phyloP scores from a whole-genome alignment of 2,329 filamentous ascomycete species.

The Venturia aucupariae region DNA sequence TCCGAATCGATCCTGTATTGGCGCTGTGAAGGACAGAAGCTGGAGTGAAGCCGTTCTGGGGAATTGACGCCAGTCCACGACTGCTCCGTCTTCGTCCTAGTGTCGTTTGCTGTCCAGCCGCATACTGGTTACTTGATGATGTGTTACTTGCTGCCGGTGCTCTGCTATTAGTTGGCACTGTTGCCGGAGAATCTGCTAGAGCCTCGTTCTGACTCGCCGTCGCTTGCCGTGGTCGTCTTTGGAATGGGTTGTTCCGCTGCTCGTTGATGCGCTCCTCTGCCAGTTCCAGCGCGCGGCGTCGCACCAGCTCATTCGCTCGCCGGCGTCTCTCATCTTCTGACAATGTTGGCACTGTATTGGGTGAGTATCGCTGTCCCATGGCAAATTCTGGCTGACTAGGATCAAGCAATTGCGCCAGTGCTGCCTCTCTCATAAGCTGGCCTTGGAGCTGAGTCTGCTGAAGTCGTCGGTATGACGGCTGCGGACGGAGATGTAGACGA shows the following conservation, averaged over 20 bases:
- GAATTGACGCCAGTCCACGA: background rate
- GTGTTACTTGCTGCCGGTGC: background rate
- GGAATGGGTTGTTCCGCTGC: background rate
- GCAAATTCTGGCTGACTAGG: background rate
- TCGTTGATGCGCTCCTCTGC: conserved; percentile 1
- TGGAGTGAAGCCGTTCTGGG: background rate
- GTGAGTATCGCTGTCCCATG: background rate
- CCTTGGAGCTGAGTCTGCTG: conserved; percentile 1
- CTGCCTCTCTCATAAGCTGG: conserved; percentile 3
- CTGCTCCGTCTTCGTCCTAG: conserved; percentile 1
- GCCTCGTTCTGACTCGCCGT: background rate
- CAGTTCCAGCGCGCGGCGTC: conserved; percentile 14
- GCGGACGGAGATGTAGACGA: conserved; percentile 27
- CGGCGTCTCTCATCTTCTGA: conserved; percentile 14
- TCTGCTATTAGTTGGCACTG: background rate
- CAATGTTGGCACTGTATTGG: conserved; percentile 3
- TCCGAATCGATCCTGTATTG: background rate
- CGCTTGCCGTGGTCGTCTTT: background rate
- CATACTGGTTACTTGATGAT: background rate
- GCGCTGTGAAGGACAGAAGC: background rate
- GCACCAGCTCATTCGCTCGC: conserved; percentile 13
- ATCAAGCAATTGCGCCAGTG: conserved; percentile 4
- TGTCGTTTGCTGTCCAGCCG: background rate
- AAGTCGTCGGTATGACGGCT: conserved; percentile 21
- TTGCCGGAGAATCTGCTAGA: background rate